Percentiles rank a stretch among this genome's conserved stretches.
These are phyloP conservation scores for Puccinia horiana DNA, from an alignment of 1,284 basidiomycete species.

Conservation along the genomic window DNA sequence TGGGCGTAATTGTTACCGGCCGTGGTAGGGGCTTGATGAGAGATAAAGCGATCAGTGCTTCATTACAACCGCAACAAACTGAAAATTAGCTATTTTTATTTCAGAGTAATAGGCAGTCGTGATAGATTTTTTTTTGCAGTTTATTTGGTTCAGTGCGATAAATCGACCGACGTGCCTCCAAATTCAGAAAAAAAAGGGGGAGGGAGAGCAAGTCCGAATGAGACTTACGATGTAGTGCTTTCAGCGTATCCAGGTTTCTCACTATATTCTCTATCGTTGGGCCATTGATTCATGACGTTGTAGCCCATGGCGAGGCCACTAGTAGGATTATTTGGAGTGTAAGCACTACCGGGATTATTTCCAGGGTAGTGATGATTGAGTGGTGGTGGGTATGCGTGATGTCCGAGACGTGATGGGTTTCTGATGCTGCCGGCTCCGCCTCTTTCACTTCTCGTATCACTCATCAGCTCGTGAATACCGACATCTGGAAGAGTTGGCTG, in stretches of 20 bases:
- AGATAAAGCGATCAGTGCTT: conserved; percentile 47
- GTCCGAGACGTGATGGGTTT: background rate
- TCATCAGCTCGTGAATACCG: conserved; percentile 69
- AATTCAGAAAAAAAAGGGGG: conserved; percentile 3
- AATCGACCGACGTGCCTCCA: background rate
- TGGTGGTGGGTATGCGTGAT: conserved; percentile 1
- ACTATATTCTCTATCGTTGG: conserved; percentile 33
- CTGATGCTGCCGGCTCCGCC: conserved; percentile 10
- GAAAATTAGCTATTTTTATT: background rate
- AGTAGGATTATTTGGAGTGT: background rate
- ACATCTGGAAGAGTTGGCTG: conserved; percentile 94
- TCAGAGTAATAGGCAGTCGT: background rate
- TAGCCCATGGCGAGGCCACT: conserved; percentile 12
- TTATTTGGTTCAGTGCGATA: background rate
- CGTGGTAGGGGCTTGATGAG: conserved; percentile 42
- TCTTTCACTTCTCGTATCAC: conserved; percentile 15
- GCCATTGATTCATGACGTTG: conserved; percentile 31
- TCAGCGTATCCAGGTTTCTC: conserved; percentile 44
- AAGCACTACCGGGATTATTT: background rate
- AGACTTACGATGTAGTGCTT: conserved; percentile 43
- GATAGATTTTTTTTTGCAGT: background rate
- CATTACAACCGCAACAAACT: conserved; percentile 2
- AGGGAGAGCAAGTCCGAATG: background rate
- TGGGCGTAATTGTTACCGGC: background rate
- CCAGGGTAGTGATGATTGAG: conserved; percentile 9